Evolutionary conservation across 768 basidiomycete species (phyloP).

Genomic region (Pisolithus orientalis): DNA sequence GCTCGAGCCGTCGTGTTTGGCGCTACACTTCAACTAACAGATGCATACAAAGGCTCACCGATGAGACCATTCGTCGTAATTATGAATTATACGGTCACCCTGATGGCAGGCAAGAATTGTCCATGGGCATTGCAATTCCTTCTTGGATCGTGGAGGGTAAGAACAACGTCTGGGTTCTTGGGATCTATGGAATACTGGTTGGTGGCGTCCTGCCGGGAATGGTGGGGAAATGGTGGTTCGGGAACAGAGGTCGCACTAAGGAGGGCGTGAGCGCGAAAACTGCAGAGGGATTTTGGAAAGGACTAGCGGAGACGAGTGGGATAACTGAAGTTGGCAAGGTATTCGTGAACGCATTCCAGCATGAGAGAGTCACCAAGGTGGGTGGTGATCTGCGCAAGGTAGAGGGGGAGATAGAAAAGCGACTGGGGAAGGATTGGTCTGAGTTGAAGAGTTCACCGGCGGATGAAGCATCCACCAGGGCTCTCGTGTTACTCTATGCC

Average conservation of each 20-base stretch:
- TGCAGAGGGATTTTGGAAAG: constrained; percentile 85
- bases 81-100: constrained; percentile 88
- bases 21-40: background rate
- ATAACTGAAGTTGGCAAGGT: constrained; percentile 68
- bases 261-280: constrained; percentile 81
- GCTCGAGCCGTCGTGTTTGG: background rate
- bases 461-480: constrained; percentile 34
- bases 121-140: constrained; percentile 93
- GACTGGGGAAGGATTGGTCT: constrained; percentile 50
- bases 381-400: constrained; percentile 39
- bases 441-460: constrained; percentile 39
- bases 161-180: constrained; percentile 89
- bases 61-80: constrained; percentile 88
- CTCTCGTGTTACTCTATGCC: constrained; percentile 74
- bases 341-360: constrained; percentile 59
- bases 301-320: constrained; percentile 70
- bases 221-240: constrained; percentile 98
- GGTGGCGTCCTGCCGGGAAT: constrained; percentile 81
- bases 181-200: constrained; percentile 80
- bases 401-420: constrained; percentile 44
- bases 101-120: constrained; percentile 91
- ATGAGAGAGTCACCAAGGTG: constrained; percentile 40
- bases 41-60: constrained; percentile 58
- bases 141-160: constrained; percentile 88
- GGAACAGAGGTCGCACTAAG: constrained; percentile 81